These are phyloP conservation scores for Arabidopsis hybrid DNA, from an alignment of 441 rosid species.

Conservation along the genomic window DNA sequence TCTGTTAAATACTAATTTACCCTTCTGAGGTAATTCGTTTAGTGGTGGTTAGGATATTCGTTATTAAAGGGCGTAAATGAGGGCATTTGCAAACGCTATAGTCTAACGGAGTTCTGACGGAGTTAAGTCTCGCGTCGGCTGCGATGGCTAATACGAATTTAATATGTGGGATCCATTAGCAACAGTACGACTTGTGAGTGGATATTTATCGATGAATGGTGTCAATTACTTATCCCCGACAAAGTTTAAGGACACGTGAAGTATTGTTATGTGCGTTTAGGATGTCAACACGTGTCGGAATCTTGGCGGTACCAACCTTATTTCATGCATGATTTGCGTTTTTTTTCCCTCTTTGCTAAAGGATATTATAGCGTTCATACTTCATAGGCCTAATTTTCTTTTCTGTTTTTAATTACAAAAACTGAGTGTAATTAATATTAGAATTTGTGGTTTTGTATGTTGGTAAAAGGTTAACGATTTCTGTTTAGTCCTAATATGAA, in stretches of 20 bases:
- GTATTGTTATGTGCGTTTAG: neutral
- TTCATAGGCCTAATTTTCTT: no score
- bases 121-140: constrained; percentile 32
- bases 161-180: neutral
- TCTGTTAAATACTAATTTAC: neutral
- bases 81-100: neutral
- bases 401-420: no score
- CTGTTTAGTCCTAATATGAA: neutral
- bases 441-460: neutral
- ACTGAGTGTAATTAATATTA: neutral
- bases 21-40: neutral
- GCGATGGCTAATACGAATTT: constrained; percentile 25
- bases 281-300: constrained; percentile 20
- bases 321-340: constrained; percentile 26
- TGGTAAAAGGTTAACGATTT: neutral
- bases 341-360: neutral
- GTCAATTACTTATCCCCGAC: constrained; percentile 28
- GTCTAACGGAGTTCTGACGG: constrained; percentile 32
- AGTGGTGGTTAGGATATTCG: neutral
- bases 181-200: neutral
- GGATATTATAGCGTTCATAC: no score
- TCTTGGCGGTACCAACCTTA: constrained; percentile 2
- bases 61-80: neutral
- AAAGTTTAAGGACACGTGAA: constrained; percentile 34
- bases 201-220: neutral